Conservation (phyloP, 2,329 filamentous ascomycete genomes). For the Capronia epimyces region DNA sequence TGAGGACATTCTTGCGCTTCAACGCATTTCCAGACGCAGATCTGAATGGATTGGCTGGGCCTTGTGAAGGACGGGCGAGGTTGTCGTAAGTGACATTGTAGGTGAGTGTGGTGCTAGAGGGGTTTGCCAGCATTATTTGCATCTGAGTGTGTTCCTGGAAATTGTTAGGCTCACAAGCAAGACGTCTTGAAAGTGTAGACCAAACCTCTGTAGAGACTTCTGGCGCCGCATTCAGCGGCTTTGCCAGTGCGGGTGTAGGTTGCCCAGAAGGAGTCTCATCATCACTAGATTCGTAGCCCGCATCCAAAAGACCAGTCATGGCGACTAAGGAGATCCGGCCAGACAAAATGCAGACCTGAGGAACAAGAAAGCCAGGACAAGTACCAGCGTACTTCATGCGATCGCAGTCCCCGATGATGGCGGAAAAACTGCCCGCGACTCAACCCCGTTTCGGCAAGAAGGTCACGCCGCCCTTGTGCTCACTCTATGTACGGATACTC, state of each 20-base stretch:
- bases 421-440: no score
- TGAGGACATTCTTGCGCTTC: slow-evolving; percentile 77
- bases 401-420: no score
- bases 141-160: slow-evolving; percentile 46
- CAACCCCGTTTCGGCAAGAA: no score
- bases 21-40: slow-evolving; percentile 51
- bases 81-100: slow-evolving; percentile 64
- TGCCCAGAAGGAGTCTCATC: slow-evolving; percentile 37
- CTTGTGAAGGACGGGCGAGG: slow-evolving; percentile 59
- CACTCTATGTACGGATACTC: no score
- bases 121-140: slow-evolving; percentile 49
- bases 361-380: neutral
- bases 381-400: neutral
- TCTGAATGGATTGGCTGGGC: slow-evolving; percentile 71
- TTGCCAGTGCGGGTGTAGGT: slow-evolving; percentile 29
- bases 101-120: slow-evolving; percentile 46
- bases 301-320: slow-evolving; percentile 44
- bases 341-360: neutral
- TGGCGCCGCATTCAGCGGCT: slow-evolving; percentile 45
- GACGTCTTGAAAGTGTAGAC: slow-evolving; percentile 34
- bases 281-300: slow-evolving; percentile 46
- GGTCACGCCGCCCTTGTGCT: no score
- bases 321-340: neutral
- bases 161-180: slow-evolving; percentile 30
- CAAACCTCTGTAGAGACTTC: slow-evolving; percentile 54